Base-by-base conservation (phyloP, 2,329 filamentous ascomycete genomes). In the Trichoderma sp. region DNA sequence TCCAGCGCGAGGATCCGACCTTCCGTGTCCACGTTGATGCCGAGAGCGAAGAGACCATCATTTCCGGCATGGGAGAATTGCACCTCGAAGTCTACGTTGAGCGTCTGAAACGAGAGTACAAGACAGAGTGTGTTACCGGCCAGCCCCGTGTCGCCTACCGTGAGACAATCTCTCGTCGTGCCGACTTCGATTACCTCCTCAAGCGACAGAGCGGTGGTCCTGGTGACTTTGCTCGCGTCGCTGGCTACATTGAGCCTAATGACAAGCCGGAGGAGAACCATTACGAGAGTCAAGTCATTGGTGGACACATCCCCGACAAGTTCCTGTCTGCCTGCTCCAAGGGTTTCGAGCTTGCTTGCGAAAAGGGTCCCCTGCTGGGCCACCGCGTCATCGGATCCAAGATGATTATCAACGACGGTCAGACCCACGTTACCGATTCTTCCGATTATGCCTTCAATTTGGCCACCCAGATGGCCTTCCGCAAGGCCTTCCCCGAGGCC, bases 11-110 rank as follows among this genome's bases (percentile, higher is more conserved):
- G 81, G 95, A 99, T 75, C 95, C 95, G 4, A 99, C 95, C 13
- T 99, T 99, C 88, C 89, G 95, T 64, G 92, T 99, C 42, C 91
- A 93, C 74, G 93, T 97, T 74, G 95, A 99, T 76, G 81, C 88
- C 17, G 95, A 99, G 82, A 94, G 91, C 71, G 91, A 97, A 77
- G 93, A 99, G 83, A 98, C 94, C 57, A 97, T 99, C 76, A 98
- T 99, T 76, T 96, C 92, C 50, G 95, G 95, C 69, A 99, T 99
- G 95, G 95, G 95, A 73, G 95, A 99, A 80, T 81, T 99, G 73
- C 95, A 99, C 80, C 85, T 99, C 32, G 94, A 97, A 76, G 97
- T 99, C 76, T 99, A 99, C 79, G 89, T 99, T 60, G 95, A 99
- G 83, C 93, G 95, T 73, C 94, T 99, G 83, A 91, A 92, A 74